Percentiles rank a stretch among this genome's conserved stretches.
These are phyloP conservation scores for Delonix regia DNA, from an alignment of 306 rosid genomes.

Conservation along the genomic window DNA sequence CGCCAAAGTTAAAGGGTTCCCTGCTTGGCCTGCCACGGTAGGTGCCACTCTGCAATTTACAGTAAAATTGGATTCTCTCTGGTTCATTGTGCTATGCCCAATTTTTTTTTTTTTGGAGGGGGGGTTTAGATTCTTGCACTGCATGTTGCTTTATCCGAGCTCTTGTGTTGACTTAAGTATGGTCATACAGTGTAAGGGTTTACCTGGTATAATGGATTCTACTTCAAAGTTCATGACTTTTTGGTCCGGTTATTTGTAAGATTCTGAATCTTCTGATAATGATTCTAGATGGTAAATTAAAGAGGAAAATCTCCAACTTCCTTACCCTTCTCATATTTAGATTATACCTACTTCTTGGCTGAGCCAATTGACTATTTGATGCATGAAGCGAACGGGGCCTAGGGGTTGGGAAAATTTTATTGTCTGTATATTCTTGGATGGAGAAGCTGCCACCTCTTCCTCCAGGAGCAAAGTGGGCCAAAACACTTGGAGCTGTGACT, in stretches of 20 bases:
- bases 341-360: not conserved
- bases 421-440: constrained; percentile 3
- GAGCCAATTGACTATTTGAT: not conserved
- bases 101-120: not conserved
- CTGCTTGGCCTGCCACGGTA: constrained; percentile 99
- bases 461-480: not conserved
- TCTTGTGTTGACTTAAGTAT: constrained; percentile 21
- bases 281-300: not conserved
- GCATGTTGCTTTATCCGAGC: constrained; percentile 34
- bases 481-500: constrained; percentile 12
- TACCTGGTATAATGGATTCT: constrained; percentile 38
- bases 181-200: constrained; percentile 22
- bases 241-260: not conserved
- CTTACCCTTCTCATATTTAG: not conserved
- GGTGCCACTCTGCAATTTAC: constrained; percentile 7
- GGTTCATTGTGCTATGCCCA: not conserved
- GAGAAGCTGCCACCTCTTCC: not conserved
- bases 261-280: not conserved
- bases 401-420: not conserved
- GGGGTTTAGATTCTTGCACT: constrained; percentile 29
- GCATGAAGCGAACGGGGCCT: not conserved
- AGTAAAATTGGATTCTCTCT: not conserved
- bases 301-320: not conserved
- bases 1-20: constrained; percentile 93
- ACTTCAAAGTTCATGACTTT: not conserved